Conservation (phyloP, 2,329 filamentous ascomycete species). For the Diaporthe citriasiana region DNA sequence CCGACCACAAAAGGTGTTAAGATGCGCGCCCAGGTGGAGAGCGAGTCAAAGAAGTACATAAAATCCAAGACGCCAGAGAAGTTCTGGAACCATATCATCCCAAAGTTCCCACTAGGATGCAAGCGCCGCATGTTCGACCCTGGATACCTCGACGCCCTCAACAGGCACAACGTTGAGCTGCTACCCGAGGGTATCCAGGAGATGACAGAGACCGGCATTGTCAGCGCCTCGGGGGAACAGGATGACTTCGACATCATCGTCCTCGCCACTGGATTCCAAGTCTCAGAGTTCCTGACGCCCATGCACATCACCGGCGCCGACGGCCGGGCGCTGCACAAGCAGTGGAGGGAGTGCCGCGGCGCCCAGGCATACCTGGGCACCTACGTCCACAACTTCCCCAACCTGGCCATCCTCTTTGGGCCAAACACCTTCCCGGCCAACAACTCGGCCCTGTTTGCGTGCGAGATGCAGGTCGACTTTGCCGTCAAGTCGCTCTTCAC, state of each 20-base stretch:
- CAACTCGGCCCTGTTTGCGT: too few relatives aligned
- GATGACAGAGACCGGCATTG: slow-evolving; percentile 47
- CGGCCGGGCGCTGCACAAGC: slow-evolving; percentile 45
- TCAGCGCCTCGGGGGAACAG: slow-evolving; percentile 42
- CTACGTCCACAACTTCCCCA: slow-evolving; percentile 50
- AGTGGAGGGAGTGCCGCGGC: slow-evolving; percentile 49
- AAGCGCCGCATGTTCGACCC: slow-evolving; percentile 54
- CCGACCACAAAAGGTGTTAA: not conserved
- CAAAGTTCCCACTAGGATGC: slow-evolving; percentile 52
- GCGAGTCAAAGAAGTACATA: slow-evolving; percentile 47
- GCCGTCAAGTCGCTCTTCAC: too few relatives aligned
- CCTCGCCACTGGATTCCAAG: slow-evolving; percentile 49
- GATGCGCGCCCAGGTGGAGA: not conserved
- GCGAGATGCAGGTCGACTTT: too few relatives aligned
- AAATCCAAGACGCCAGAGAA: slow-evolving; percentile 46
- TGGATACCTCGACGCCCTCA: slow-evolving; percentile 51
- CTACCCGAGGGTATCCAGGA: slow-evolving; percentile 46
- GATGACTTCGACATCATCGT: slow-evolving; percentile 48
- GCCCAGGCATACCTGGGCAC: slow-evolving; percentile 52
- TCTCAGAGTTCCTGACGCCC: slow-evolving; percentile 47
- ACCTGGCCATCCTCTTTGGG: slow-evolving; percentile 33
- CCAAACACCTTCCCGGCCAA: too few relatives aligned
- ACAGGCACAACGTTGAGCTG: slow-evolving; percentile 50
- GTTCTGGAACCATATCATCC: slow-evolving; percentile 48
- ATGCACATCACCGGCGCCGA: slow-evolving; percentile 48